Base-by-base conservation (phyloP, 495 filamentous ascomycete species). In the Parachaetomium inaequale region DNA sequence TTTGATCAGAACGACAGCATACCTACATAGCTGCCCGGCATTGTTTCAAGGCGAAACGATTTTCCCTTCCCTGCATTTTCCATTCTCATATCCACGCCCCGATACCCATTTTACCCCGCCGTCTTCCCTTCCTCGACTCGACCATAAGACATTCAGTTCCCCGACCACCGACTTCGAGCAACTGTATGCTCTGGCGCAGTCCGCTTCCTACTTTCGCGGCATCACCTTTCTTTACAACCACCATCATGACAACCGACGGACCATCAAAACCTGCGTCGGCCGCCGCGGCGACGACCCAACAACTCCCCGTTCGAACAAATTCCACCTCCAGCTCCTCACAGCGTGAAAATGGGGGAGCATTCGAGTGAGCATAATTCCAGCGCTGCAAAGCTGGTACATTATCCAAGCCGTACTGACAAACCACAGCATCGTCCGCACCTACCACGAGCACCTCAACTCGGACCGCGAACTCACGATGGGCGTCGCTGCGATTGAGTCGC, bases 391-490 rank as follows among this genome's bases (percentile, higher is more conserved):
- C 23, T 28, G 8, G 36, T n/a, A 46, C 42, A 19, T 43, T 7
- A 46, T 29, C 29, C 34, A 43, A 40, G 11, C 17, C 45, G 29
- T 43, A 8, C 53, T 64, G 28, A 50, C 66, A 53, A 11, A 25
- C 15, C 3, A 19, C 65, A 84, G 82, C 68, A 85, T 85, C 58
- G 82, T 85, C 59, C 71, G 70, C 58, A 78, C 79, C 53, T 85
- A 85, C 72, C 71, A 74, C 45, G 67, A 72, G 52, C 80, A 84
- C 61, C 75, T 85, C 21, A 62, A 69, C 60, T 77, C 81, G 38
- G 92, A 96, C 74, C 85, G 87, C 15, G 89, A 94, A 29, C 83
- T 97, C 43, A 96, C 92, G 28, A 96, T 96, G 90, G 91, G 93
- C 52, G 88, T 98, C 54, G 94, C 93, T 2, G 93, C 94, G 56